Evolutionary conservation across 768 basidiomycete species (phyloP).

Genomic region (Hygrocybe coccinea): DNA sequence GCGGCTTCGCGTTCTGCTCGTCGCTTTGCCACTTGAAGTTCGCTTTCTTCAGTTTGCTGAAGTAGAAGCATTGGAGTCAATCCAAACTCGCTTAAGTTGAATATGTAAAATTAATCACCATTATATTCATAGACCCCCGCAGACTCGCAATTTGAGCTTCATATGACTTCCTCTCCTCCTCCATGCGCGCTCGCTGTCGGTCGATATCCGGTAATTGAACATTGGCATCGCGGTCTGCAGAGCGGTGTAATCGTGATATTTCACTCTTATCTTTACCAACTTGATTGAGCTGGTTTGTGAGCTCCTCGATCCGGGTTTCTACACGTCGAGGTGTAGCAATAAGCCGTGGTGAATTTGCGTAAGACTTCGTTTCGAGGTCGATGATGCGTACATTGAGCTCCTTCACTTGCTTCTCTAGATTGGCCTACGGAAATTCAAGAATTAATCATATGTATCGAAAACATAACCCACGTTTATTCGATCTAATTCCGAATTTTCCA

Average conservation of each 20-base stretch:
- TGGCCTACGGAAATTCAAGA: slow-evolving; percentile 46
- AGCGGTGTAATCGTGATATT: slow-evolving; percentile 41
- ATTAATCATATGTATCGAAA: neutral
- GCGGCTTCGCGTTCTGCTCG: slow-evolving; percentile 72
- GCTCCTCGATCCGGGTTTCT: slow-evolving; percentile 70
- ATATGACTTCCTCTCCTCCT: slow-evolving; percentile 59
- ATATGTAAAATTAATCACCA: slow-evolving; percentile 42
- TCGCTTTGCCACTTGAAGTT: slow-evolving; percentile 66
- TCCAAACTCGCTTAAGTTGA: neutral
- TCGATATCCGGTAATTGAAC: slow-evolving; percentile 57
- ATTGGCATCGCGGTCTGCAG: slow-evolving; percentile 43
- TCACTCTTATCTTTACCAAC: slow-evolving; percentile 44
- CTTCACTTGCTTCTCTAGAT: slow-evolving; percentile 79
- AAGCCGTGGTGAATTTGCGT: slow-evolving; percentile 58
- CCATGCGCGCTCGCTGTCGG: slow-evolving; percentile 54
- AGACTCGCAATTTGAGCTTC: slow-evolving; percentile 55
- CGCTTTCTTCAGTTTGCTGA: slow-evolving; percentile 66
- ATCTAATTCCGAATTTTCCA: slow-evolving; percentile 81
- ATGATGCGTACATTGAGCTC: slow-evolving; percentile 79
- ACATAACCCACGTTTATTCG: slow-evolving; percentile 56
- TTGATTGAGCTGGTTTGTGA: slow-evolving; percentile 54
- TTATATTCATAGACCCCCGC: slow-evolving; percentile 54
- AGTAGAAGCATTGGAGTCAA: slow-evolving; percentile 8
- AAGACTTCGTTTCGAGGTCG: slow-evolving; percentile 76
- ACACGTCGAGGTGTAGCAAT: slow-evolving; percentile 52